phyloP scores from a whole-genome alignment of 129 eudicot genomes.

The carrot (Daucus carota) region DH1_v3.0 NC_030384.2:49393001-49393500 shows the following conservation, averaged over 20 bases:
- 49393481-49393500: too few species aligned
- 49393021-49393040: not conserved
- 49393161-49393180: conserved; percentile 37
- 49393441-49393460: too few species aligned
- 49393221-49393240: not conserved
- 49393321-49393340: too few species aligned
- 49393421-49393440: too few species aligned
- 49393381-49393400: too few species aligned
- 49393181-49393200: not conserved
- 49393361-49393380: too few species aligned
- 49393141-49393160: conserved; percentile 96
- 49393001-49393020: not conserved
- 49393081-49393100: conserved; percentile 41
- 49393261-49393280: too few species aligned
- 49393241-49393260: not conserved
- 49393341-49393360: too few species aligned
- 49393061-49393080: not conserved
- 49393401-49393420: too few species aligned
- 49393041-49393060: not conserved
- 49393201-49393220: not conserved
- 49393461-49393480: too few species aligned
- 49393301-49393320: too few species aligned
- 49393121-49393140: conserved; percentile 95
- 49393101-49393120: conserved; percentile 97
- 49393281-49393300: too few species aligned